These are phyloP conservation scores for Hyphopichia pseudoburtonii DNA, from an alignment of 1,139 yeast species.

Conservation along the genomic window DNA sequence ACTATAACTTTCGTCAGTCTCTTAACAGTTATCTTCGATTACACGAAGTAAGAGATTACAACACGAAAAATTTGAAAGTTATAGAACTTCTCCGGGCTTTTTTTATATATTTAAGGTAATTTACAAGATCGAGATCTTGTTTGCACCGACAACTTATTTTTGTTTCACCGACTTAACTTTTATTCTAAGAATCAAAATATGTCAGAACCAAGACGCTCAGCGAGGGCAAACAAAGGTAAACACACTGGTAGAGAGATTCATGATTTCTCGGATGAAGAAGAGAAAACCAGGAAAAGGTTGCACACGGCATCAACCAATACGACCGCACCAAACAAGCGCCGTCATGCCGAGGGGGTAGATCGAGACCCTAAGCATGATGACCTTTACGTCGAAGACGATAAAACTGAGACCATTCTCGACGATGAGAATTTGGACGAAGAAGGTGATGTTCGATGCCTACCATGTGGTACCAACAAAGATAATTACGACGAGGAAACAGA, in stretches of 20 bases:
- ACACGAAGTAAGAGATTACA: too few species aligned
- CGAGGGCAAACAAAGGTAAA: slow-evolving; percentile 42
- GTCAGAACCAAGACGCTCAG: slow-evolving; percentile 29
- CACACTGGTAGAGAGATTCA: slow-evolving; percentile 32
- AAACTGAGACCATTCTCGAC: slow-evolving; percentile 5
- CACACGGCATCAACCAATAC: background rate
- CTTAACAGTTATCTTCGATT: too few species aligned
- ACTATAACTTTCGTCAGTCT: too few species aligned
- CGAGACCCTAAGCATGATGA: slow-evolving; percentile 8
- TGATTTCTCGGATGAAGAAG: slow-evolving; percentile 14
- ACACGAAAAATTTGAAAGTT: too few species aligned
- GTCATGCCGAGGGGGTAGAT: slow-evolving; percentile 20
- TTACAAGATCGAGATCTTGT: too few species aligned
- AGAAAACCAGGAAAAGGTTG: background rate
- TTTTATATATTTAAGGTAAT: too few species aligned
- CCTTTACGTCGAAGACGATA: slow-evolving; percentile 8
- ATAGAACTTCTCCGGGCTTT: too few species aligned
- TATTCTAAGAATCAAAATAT: background rate
- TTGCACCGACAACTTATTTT: too few species aligned
- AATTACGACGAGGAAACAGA: slow-evolving; percentile 63
- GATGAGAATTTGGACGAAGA: slow-evolving; percentile 32
- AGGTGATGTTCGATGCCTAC: slow-evolving; percentile 60
- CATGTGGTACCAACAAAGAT: slow-evolving; percentile 65
- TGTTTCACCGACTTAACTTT: too few species aligned
- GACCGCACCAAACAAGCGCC: slow-evolving; percentile 18